Evolutionary conservation across 495 filamentous ascomycete genomes (phyloP).

Genomic region (Penicillium canescens): DNA sequence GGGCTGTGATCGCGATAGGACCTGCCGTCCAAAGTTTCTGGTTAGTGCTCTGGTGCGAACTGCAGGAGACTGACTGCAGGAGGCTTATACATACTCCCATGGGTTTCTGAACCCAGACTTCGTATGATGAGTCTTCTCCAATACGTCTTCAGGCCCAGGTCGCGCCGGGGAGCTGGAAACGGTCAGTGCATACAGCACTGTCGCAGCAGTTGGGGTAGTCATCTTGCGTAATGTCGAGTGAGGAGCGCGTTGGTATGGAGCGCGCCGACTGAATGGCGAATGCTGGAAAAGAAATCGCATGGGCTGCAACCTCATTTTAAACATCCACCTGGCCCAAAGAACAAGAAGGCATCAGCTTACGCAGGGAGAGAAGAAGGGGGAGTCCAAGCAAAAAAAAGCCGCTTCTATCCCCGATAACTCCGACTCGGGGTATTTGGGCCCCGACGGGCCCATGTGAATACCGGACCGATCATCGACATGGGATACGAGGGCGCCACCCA

Average conservation of each 20-base stretch:
- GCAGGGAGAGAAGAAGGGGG: constrained; percentile 8
- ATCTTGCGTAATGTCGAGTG: constrained; percentile 32
- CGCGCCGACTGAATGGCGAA: constrained; percentile 13
- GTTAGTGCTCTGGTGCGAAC: constrained; percentile 17
- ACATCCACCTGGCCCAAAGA: neutral
- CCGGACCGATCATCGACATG: neutral
- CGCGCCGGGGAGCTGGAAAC: constrained; percentile 46
- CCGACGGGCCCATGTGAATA: constrained; percentile 12
- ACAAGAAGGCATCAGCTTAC: constrained; percentile 4
- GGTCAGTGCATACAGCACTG: constrained; percentile 55
- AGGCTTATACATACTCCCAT: constrained; percentile 42
- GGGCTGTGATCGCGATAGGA: constrained; percentile 33
- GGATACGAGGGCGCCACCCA: too few relatives aligned
- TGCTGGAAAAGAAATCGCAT: constrained; percentile 35
- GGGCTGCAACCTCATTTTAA: constrained; percentile 10
- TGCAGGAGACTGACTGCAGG: neutral
- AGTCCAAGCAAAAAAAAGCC: constrained; percentile 2
- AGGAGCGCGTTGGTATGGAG: constrained; percentile 10
- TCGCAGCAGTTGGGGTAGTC: constrained; percentile 43
- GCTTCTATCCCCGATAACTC: constrained; percentile 21
- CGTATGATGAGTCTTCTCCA: constrained; percentile 57
- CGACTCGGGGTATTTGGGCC: constrained; percentile 6
- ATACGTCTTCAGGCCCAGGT: constrained; percentile 53
- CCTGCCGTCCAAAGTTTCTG: constrained; percentile 15
- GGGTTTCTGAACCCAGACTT: constrained; percentile 63